Evolutionary conservation across 805 yeast genomes (phyloP).

Genomic region (Saccharomyces paradoxus): DNA sequence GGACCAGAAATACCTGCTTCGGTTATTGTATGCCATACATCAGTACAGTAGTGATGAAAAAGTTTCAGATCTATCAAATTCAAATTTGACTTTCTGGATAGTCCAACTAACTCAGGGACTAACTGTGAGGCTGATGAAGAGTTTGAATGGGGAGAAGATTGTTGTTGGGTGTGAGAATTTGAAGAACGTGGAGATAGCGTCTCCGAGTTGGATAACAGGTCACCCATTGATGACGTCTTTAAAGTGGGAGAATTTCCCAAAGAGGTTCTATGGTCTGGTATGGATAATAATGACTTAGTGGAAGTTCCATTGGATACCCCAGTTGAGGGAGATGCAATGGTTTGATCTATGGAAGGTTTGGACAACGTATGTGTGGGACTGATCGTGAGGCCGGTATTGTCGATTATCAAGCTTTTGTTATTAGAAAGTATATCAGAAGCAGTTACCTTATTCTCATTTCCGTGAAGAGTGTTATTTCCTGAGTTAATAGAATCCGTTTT

Average conservation of each 20-base stretch:
- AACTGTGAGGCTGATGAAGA: not conserved
- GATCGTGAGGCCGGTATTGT: not conserved
- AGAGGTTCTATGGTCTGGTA: not conserved
- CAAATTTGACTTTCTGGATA: conserved; percentile 31
- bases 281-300: not conserved
- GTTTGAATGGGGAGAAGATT: conserved; percentile 12
- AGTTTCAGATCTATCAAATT: conserved; percentile 71
- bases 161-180: not conserved
- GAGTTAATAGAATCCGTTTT: not conserved
- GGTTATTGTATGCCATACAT: conserved; percentile 80
- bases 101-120: conserved; percentile 12
- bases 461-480: not conserved
- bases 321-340: not conserved
- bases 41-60: conserved; percentile 79
- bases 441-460: not conserved
- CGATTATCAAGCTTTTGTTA: not conserved
- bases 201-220: not conserved
- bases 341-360: not conserved
- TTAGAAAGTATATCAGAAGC: not conserved
- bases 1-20: conserved; percentile 81
- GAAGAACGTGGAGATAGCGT: not conserved
- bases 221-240: not conserved
- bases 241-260: not conserved
- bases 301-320: not conserved
- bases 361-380: not conserved